These are phyloP conservation scores for Leucogyrophana mollusca DNA, from an alignment of 768 basidiomycete species.

Conservation along the genomic window DNA sequence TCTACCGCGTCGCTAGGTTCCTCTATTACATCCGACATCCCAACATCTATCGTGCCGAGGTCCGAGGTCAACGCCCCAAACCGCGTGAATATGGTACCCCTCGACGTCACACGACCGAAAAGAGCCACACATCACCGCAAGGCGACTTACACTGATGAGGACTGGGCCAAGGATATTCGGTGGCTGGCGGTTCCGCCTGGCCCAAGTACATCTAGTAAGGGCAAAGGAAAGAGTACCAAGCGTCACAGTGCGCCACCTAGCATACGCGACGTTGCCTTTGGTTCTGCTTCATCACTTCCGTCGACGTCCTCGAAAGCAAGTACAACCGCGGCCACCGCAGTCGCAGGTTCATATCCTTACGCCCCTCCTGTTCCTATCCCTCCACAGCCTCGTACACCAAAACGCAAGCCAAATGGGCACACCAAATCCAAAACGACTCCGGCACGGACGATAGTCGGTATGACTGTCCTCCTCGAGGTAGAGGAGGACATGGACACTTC, in stretches of 20 bases:
- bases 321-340: neutral
- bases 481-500: slow-evolving; percentile 41
- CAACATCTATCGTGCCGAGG: slow-evolving; percentile 33
- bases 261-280: slow-evolving; percentile 13
- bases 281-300: slow-evolving; percentile 19
- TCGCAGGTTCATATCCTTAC: neutral
- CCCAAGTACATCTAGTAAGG: slow-evolving; percentile 9
- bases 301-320: slow-evolving; percentile 7
- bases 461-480: slow-evolving; percentile 53
- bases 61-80: slow-evolving; percentile 12
- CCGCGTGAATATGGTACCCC: slow-evolving; percentile 15
- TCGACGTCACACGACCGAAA: slow-evolving; percentile 11
- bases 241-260: slow-evolving; percentile 17
- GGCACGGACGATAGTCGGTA: slow-evolving; percentile 48
- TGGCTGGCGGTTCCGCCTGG: slow-evolving; percentile 50
- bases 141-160: slow-evolving; percentile 47
- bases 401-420: slow-evolving; percentile 19
- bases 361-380: slow-evolving; percentile 12
- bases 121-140: slow-evolving; percentile 20
- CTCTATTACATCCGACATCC: slow-evolving; percentile 31
- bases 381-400: slow-evolving; percentile 20
- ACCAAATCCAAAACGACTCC: slow-evolving; percentile 29
- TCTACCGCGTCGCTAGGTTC: slow-evolving; percentile 22
- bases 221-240: slow-evolving; percentile 17
- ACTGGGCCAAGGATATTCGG: slow-evolving; percentile 69